Conservation (phyloP, 495 filamentous ascomycete genomes). For the Xylaria intraflava region DNA sequence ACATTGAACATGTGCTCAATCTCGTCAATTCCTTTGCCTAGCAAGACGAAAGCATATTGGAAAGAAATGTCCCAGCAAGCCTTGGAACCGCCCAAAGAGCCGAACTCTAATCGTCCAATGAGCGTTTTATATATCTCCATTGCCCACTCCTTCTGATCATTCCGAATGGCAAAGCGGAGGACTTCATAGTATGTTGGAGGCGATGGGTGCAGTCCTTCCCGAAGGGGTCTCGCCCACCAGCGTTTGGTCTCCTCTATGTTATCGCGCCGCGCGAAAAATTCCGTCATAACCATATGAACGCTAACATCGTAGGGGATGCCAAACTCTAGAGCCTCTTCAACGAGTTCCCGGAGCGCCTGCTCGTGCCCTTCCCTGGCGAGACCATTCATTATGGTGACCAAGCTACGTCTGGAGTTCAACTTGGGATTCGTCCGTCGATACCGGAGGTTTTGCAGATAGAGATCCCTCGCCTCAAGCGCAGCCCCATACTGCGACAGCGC, state of each 20-base stretch:
- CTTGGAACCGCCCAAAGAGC: slow-evolving; percentile 25
- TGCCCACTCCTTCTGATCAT: slow-evolving; percentile 57
- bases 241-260: slow-evolving; percentile 48
- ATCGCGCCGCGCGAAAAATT: slow-evolving; percentile 44
- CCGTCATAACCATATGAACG: slow-evolving; percentile 45
- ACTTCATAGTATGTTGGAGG: slow-evolving; percentile 43
- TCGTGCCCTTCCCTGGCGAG: slow-evolving; percentile 59
- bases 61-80: slow-evolving; percentile 62
- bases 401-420: slow-evolving; percentile 25
- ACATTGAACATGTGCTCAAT: slow-evolving; percentile 61
- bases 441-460: slow-evolving; percentile 38
- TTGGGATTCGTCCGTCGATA: slow-evolving; percentile 18
- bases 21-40: slow-evolving; percentile 62
- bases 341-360: slow-evolving; percentile 42
- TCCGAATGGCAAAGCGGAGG: slow-evolving; percentile 43
- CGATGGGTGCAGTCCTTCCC: slow-evolving; percentile 33
- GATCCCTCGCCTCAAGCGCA: slow-evolving; percentile 50
- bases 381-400: slow-evolving; percentile 56
- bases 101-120: slow-evolving; percentile 34
- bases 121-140: slow-evolving; percentile 55
- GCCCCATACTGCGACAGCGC: slow-evolving; percentile 53
- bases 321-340: slow-evolving; percentile 24
- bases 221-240: slow-evolving; percentile 60
- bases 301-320: slow-evolving; percentile 28
- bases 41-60: slow-evolving; percentile 63